Percentiles rank a stretch among this genome's conserved stretches.
phyloP scores from a whole-genome alignment of 2,329 filamentous ascomycete species.

The Zymoseptoria brevis region DNA sequence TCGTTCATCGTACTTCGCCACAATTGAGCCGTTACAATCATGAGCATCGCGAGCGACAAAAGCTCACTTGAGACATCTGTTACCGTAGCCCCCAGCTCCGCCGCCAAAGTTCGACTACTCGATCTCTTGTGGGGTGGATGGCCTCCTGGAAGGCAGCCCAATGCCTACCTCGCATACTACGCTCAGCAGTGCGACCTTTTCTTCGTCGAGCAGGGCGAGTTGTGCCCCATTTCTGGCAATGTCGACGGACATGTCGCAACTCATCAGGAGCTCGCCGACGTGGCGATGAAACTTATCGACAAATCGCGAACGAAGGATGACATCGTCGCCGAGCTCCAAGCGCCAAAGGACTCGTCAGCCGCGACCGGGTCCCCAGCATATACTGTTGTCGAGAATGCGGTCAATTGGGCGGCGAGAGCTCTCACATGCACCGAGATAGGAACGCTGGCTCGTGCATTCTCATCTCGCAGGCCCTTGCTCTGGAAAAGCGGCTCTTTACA shows the following conservation, averaged over 20 bases:
- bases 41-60: neutral
- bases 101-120: neutral
- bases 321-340: neutral
- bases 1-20: too few species aligned
- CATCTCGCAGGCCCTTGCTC: conserved; percentile 3
- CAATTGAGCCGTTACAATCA: neutral
- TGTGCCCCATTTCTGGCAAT: neutral
- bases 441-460: conserved; percentile 1
- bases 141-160: neutral
- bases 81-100: neutral
- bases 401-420: conserved; percentile 2
- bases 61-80: neutral
- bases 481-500: conserved; percentile 4
- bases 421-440: conserved; percentile 4
- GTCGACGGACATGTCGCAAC: neutral
- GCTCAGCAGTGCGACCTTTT: conserved; percentile 6
- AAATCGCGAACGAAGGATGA: neutral
- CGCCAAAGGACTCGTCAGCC: neutral
- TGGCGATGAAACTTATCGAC: neutral
- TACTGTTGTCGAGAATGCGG: neutral
- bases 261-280: conserved; percentile 2
- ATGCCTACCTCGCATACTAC: conserved; percentile 5
- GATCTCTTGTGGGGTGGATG: conserved; percentile 1
- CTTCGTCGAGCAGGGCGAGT: conserved; percentile 2
- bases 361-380: neutral